phyloP scores from a whole-genome alignment of 495 filamentous ascomycete genomes.

The Achaetomiella virescens region DNA sequence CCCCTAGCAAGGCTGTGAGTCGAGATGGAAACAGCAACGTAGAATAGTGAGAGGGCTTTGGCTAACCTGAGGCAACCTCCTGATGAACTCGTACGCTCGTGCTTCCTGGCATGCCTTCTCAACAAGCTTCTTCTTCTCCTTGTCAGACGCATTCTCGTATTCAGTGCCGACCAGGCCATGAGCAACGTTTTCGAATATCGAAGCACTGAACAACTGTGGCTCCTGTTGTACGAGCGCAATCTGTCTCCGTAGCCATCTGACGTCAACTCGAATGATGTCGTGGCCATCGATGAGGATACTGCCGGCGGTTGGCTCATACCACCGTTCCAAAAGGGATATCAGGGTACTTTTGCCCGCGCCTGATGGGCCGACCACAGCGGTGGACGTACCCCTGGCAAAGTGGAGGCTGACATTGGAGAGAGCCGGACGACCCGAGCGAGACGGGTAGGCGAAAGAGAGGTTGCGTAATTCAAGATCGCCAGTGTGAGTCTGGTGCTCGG shows the following conservation, averaged over 20 bases:
- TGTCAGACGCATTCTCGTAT: no score
- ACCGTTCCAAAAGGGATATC: constrained; percentile 77
- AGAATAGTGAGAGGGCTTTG: no score
- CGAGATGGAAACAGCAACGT: no score
- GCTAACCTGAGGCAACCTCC: no score
- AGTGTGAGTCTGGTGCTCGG: no score
- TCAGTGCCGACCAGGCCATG: no score
- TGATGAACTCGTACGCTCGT: no score
- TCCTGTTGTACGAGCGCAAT: constrained; percentile 95
- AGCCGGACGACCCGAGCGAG: constrained; percentile 76
- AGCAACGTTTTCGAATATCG: constrained; percentile 92
- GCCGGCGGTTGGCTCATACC: constrained; percentile 80
- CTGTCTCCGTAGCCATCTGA: constrained; percentile 86
- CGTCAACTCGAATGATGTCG: constrained; percentile 82
- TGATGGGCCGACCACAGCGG: constrained; percentile 89
- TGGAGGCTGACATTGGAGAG: constrained; percentile 87
- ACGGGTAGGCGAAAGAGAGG: constrained; percentile 83
- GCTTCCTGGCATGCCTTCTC: no score
- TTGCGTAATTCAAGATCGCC: no score
- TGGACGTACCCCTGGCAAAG: constrained; percentile 90
- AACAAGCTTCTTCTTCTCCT: no score
- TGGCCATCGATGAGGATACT: constrained; percentile 74
- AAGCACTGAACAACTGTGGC: constrained; percentile 91
- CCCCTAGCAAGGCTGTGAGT: no score
- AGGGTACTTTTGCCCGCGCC: constrained; percentile 96